Evolutionary conservation across 2,329 filamentous ascomycete genomes (phyloP).

Genomic region (Bisporella sp.): DNA sequence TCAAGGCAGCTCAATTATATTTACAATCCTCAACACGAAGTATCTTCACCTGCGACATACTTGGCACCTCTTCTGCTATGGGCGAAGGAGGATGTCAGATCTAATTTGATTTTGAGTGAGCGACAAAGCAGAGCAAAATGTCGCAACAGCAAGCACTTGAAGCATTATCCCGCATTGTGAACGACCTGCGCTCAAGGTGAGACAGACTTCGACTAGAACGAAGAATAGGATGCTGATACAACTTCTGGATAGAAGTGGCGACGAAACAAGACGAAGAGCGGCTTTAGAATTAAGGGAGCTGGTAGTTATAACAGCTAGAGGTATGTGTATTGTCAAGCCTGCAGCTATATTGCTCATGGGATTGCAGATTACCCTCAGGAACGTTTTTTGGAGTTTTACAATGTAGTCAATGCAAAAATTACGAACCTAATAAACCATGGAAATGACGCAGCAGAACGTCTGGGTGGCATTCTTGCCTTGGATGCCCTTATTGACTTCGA

Average conservation of each 20-base stretch:
- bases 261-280: slow-evolving; percentile 27
- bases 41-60: no score
- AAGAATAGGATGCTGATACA: slow-evolving; percentile 5
- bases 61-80: no score
- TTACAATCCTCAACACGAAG: no score
- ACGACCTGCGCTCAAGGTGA: slow-evolving; percentile 25
- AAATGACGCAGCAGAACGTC: slow-evolving; percentile 77
- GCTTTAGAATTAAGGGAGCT: slow-evolving; percentile 27
- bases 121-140: slow-evolving; percentile 17
- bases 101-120: no score
- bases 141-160: slow-evolving; percentile 24
- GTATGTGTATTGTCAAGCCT: slow-evolving; percentile 10
- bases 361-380: slow-evolving; percentile 67
- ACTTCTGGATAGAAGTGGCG: slow-evolving; percentile 16
- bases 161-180: slow-evolving; percentile 23
- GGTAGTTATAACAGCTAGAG: slow-evolving; percentile 27
- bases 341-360: background rate
- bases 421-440: slow-evolving; percentile 74
- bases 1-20: no score
- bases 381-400: slow-evolving; percentile 67
- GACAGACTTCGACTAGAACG: background rate
- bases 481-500: slow-evolving; percentile 95
- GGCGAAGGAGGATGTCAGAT: no score
- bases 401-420: slow-evolving; percentile 58
- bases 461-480: slow-evolving; percentile 87